A percentile compares a stretch with the other conserved stretches of the same genome.
Evolutionary conservation across 768 basidiomycete genomes (phyloP).

Genomic region (Candolleomyces efflorescens): DNA sequence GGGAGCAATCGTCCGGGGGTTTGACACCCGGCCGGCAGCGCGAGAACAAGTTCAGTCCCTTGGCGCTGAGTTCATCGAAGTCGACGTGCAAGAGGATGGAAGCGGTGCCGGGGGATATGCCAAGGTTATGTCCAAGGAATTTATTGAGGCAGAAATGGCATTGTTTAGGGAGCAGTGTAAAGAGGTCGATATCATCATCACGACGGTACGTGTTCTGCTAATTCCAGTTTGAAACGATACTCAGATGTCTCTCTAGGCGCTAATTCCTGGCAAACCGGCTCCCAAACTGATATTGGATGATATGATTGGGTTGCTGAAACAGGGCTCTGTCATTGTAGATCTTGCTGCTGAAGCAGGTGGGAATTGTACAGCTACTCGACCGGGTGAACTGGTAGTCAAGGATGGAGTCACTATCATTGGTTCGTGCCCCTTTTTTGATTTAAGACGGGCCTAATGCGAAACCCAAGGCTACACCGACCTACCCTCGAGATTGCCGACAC

Average conservation of each 20-base stretch:
- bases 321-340: constrained; percentile 87
- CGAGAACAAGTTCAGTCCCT: constrained; percentile 88
- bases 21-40: constrained; percentile 81
- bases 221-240: background rate
- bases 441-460: constrained; percentile 1
- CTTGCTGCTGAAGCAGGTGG: constrained; percentile 87
- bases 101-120: constrained; percentile 83
- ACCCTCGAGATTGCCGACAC: constrained; percentile 84
- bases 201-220: constrained; percentile 50
- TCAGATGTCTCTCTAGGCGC: constrained; percentile 41
- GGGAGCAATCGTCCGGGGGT: constrained; percentile 85
- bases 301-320: constrained; percentile 90
- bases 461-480: constrained; percentile 73
- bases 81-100: constrained; percentile 75
- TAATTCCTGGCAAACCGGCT: constrained; percentile 84
- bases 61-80: constrained; percentile 88
- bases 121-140: constrained; percentile 88
- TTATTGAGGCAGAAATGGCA: constrained; percentile 84
- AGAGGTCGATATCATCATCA: constrained; percentile 87
- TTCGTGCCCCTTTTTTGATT: constrained; percentile 22
- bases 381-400: constrained; percentile 66
- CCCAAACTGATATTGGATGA: constrained; percentile 81
- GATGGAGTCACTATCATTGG: constrained; percentile 84
- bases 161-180: constrained; percentile 85
- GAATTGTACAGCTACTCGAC: constrained; percentile 78